Evolutionary conservation across 2,329 filamentous ascomycete species (phyloP).

Genomic region (Truncatella angustata): DNA sequence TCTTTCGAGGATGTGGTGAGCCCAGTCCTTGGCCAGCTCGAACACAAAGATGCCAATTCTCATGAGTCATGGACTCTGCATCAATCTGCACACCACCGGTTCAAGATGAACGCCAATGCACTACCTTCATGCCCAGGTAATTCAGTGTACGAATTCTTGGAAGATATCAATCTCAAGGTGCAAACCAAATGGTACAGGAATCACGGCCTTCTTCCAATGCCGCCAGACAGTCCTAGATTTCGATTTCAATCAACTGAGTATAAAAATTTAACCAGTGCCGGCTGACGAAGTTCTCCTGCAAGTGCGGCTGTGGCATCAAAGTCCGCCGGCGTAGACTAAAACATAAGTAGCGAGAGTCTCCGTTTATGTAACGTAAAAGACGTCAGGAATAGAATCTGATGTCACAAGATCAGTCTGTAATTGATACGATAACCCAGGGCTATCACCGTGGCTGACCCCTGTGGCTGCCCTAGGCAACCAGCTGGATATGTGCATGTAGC

Average conservation of each 20-base stretch:
- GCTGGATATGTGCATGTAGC: no score
- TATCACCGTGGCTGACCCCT: no score
- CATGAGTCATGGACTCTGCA: not conserved
- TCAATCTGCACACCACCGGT: not conserved
- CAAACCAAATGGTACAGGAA: slow-evolving; percentile 6
- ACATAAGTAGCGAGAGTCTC: no score
- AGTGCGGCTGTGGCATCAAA: not conserved
- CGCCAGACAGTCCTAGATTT: not conserved
- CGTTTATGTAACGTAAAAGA: no score
- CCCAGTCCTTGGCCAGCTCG: not conserved
- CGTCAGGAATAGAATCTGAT: no score
- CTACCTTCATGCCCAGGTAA: not conserved
- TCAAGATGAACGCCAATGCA: not conserved
- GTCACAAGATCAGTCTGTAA: no score
- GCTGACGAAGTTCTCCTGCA: not conserved
- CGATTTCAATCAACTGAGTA: not conserved
- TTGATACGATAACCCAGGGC: no score
- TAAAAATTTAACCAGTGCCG: not conserved
- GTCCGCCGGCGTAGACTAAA: not conserved
- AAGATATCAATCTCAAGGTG: not conserved
- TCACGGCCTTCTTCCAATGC: slow-evolving; percentile 2
- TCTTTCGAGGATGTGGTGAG: not conserved
- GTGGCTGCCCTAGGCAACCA: no score
- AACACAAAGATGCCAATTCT: slow-evolving; percentile 2
- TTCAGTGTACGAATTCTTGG: slow-evolving; percentile 10